phyloP scores from a whole-genome alignment of 2,329 filamentous ascomycete species.

The Paracamarosporium sp. region DNA sequence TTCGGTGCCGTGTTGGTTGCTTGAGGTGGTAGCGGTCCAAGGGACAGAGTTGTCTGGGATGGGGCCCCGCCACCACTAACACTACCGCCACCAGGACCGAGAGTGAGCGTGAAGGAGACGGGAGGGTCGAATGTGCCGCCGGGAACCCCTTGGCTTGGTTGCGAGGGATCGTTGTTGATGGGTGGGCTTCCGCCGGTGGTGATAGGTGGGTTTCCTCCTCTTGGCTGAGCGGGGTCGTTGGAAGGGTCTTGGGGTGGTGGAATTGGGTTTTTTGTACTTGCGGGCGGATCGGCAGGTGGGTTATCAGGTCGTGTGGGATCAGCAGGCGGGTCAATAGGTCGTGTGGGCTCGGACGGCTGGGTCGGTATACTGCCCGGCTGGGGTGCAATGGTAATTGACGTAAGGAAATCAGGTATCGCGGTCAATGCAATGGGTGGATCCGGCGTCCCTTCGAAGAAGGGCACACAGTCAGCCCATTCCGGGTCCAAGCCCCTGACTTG shows the following conservation, averaged over 20 bases:
- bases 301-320: not conserved
- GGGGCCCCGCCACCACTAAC: no score
- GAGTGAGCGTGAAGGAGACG: no score
- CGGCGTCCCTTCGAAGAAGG: slow-evolving; percentile 5
- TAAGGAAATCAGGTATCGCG: not conserved
- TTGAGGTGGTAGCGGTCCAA: not conserved
- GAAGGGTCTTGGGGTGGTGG: not conserved
- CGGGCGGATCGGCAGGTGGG: not conserved
- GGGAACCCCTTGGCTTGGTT: no score
- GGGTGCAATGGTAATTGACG: not conserved
- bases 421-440: slow-evolving; percentile 16
- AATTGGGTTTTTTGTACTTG: not conserved
- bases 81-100: no score
- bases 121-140: no score
- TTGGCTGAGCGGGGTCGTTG: slow-evolving; percentile 1
- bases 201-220: not conserved
- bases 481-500: slow-evolving; percentile 8
- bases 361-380: not conserved
- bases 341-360: not conserved
- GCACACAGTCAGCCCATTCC: slow-evolving; percentile 13
- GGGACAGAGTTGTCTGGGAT: not conserved
- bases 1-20: not conserved
- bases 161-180: not conserved
- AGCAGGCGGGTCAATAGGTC: not conserved
- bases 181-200: not conserved